Base-by-base conservation (phyloP, 768 basidiomycete species). In the Solioccasus polychromus region DNA sequence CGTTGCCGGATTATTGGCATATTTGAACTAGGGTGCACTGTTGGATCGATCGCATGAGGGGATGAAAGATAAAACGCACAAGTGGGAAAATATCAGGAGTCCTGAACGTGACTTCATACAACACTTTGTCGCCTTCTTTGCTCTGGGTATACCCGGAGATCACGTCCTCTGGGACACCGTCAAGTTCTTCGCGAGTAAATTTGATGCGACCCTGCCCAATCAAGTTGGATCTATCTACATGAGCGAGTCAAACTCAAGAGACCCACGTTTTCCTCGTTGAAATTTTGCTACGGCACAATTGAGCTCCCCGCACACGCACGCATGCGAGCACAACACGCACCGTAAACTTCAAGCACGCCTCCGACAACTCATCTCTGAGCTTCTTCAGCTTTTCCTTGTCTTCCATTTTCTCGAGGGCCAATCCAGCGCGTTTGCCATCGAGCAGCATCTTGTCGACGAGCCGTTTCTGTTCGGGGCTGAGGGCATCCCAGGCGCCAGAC, bases 241-340 rank as follows among this genome's bases (percentile, higher is more conserved):
- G 8, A 1, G 20, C 6, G 11, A 26, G 10, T 5, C n/a, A 10
- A 23, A 7, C 12, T 10, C 11, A 22, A 35, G 5, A 7, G 11
- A 55, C 72, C 39, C 53, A 87, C 88, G 34, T 84, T 83, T 60
- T 93, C 91, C 64, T 94, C 90, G 55, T 92, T 92, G 69, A 85
- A 90, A 68, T 91, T 89, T 83, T 87, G 89, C 84, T 88, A 47
- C 9, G 32, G n/a, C 22, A 17, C 4, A 14, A 34, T 35, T n/a
- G n/a, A n/a, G n/a, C n/a, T 44, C 26, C 24, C 29, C 12, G 12
- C 23, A 5, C 1, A 25, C 18, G 18, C 10, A 31, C 34, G 2
- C n/a, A 28, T 2, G 19, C n/a, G 2, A n/a, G 11, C 42, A 2
- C n/a, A 24, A 5, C 2, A 69, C 82, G 51, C 56, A 88, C 87